Conservation (phyloP, 108 stramenopile genomes). For the Mayamaea pseudoterrestris region DNA sequence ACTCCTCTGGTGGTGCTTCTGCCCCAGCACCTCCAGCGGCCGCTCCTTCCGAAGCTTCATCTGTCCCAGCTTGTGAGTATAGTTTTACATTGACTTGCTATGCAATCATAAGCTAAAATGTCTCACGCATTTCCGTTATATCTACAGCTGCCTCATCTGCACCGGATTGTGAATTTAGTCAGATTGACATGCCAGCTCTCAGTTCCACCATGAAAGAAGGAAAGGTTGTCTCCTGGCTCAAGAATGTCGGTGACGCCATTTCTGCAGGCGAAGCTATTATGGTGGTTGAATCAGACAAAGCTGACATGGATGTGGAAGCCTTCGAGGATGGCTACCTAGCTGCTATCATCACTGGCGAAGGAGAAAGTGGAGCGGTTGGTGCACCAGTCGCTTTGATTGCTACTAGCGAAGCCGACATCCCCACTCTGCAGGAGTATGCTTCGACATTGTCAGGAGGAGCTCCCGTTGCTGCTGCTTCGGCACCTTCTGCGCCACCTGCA, state of each 20-base stretch:
- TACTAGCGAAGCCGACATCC: conserved; percentile 65
- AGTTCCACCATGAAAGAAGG: conserved; percentile 98
- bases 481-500: conserved; percentile 40
- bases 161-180: conserved; percentile 64
- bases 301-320: conserved; percentile 97
- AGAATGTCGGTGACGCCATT: conserved; percentile 84
- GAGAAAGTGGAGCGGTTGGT: conserved; percentile 83
- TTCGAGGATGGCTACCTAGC: conserved; percentile 94
- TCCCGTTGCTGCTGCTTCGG: conserved; percentile 29
- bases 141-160: conserved; percentile 20
- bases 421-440: conserved; percentile 72
- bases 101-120: conserved; percentile 23
- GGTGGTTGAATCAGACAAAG: conserved; percentile 97
- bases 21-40: conserved; percentile 22
- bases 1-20: conserved; percentile 17
- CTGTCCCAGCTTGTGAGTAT: conserved; percentile 18
- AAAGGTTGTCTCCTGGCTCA: conserved; percentile 93
- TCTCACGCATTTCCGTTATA: conserved; percentile 61
- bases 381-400: conserved; percentile 87
- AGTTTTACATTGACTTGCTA: conserved; percentile 20
- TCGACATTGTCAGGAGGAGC: conserved; percentile 41
- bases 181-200: conserved; percentile 93
- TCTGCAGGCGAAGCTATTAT: conserved; percentile 90
- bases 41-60: conserved; percentile 4
- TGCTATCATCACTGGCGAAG: conserved; percentile 86